phyloP scores from a whole-genome alignment of 75 land plant genomes.

The Pinus tabuliformis region DNA sequence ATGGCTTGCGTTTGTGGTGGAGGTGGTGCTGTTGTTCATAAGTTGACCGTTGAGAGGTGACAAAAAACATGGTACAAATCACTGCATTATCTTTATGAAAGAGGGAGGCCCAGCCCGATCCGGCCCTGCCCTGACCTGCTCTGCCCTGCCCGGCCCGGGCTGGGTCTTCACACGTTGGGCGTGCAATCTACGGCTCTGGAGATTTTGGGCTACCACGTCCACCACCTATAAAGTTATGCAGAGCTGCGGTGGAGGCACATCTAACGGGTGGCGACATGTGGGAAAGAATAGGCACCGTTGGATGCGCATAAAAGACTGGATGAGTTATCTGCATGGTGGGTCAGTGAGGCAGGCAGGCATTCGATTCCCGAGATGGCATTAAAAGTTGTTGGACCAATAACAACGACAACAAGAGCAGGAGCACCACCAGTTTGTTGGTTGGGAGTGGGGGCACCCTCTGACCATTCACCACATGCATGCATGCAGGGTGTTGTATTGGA shows the following conservation, averaged over 20 bases:
- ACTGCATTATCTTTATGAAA: neutral
- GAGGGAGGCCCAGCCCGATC: neutral
- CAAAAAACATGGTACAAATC: neutral
- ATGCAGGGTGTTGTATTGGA: neutral
- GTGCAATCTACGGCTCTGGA: neutral
- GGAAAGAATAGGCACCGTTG: neutral
- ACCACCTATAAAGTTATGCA: neutral
- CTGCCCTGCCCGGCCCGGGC: no score
- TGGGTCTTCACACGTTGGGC: neutral
- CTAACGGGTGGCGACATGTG: neutral
- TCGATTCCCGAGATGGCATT: slow-evolving; percentile 5
- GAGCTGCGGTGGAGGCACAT: neutral
- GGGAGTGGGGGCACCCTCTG: neutral
- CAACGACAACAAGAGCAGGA: neutral
- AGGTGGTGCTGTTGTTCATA: neutral
- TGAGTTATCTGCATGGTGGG: neutral
- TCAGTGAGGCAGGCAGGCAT: neutral
- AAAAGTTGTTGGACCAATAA: slow-evolving; percentile 3
- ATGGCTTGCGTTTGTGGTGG: no score
- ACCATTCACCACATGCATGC: neutral
- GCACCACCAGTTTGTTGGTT: neutral
- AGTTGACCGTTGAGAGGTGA: slow-evolving; percentile 5
- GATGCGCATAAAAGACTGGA: neutral
- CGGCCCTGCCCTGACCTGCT: no score
- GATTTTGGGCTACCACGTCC: no score